A percentile compares a stretch with the other conserved stretches of the same genome.
Conservation (phyloP, 2,329 filamentous ascomycete genomes). For the Aspergillus candidus region DNA sequence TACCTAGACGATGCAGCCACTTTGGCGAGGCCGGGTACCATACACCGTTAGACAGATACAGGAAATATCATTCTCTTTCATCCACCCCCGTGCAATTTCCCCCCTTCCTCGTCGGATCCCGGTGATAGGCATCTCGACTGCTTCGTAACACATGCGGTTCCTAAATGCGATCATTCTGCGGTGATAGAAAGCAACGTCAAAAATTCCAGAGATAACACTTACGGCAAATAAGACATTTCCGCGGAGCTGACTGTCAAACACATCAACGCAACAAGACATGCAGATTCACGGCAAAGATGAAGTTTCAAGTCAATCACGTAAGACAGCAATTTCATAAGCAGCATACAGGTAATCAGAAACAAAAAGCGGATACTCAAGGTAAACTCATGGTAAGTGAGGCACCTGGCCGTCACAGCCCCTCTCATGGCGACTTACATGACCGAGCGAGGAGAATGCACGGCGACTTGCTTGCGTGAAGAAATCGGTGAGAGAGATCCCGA, state of each 20-base stretch:
- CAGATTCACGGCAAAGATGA: conserved; percentile 5
- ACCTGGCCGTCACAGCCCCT: not conserved
- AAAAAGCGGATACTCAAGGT: too few species aligned
- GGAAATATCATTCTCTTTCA: conserved; percentile 9
- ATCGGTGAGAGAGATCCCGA: conserved; percentile 34
- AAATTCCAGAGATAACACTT: conserved; percentile 16
- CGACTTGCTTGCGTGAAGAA: conserved; percentile 35
- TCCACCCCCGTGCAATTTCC: conserved; percentile 1
- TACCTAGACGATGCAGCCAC: too few species aligned
- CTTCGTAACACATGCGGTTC: conserved; percentile 10
- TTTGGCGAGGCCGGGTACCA: conserved; percentile 5
- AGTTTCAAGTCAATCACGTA: not conserved
- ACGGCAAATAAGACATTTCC: conserved; percentile 9
- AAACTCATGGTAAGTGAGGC: too few species aligned
- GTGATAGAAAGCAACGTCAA: conserved; percentile 13
- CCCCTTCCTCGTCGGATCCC: not conserved
- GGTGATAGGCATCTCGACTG: not conserved
- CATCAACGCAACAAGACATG: conserved; percentile 7
- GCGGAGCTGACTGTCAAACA: conserved; percentile 9
- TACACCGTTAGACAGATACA: conserved; percentile 22
- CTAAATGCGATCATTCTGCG: conserved; percentile 13
- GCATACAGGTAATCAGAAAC: too few species aligned
- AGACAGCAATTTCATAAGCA: too few species aligned
- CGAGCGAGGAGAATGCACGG: conserved; percentile 31
- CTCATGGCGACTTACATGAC: conserved; percentile 16